Conservation (phyloP, 192 early-diverging fungal species). For the Umbelopsis ramanniana region DNA sequence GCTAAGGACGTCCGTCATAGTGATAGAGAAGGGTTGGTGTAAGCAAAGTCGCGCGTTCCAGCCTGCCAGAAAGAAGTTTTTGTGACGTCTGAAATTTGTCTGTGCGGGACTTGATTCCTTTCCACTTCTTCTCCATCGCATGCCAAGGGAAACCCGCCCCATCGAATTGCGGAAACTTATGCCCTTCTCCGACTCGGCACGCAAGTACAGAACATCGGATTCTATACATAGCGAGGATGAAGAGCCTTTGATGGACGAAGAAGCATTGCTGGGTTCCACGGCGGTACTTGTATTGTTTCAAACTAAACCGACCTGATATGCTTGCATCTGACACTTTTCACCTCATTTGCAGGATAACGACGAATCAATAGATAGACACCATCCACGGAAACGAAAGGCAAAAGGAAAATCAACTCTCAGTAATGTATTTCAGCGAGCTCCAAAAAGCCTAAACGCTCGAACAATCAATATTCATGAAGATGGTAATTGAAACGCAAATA, state of each 20-base stretch:
- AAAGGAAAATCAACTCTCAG: conserved; percentile 4
- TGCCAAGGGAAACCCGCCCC: conserved; percentile 30
- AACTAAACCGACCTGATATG: neutral
- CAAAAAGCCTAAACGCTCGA: conserved; percentile 39
- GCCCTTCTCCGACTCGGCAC: conserved; percentile 22
- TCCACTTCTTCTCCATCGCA: conserved; percentile 17
- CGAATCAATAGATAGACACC: neutral
- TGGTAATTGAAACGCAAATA: conserved; percentile 29
- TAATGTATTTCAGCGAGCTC: neutral
- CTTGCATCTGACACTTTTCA: neutral
- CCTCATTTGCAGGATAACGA: neutral
- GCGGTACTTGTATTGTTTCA: neutral
- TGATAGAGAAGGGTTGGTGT: neutral
- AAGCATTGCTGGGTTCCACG: conserved; percentile 12
- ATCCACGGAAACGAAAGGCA: neutral
- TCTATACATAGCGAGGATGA: conserved; percentile 35
- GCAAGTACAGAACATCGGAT: conserved; percentile 29
- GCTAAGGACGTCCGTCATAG: conserved; percentile 8
- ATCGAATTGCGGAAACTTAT: conserved; percentile 32
- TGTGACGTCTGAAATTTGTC: conserved; percentile 23
- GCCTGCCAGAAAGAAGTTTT: conserved; percentile 11
- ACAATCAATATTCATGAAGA: conserved; percentile 52
- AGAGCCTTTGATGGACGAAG: conserved; percentile 30
- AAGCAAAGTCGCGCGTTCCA: conserved; percentile 5
- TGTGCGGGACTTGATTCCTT: neutral